Evolutionary conservation across 1,284 basidiomycete species (phyloP).

Genomic region (Ustilago tritici): DNA sequence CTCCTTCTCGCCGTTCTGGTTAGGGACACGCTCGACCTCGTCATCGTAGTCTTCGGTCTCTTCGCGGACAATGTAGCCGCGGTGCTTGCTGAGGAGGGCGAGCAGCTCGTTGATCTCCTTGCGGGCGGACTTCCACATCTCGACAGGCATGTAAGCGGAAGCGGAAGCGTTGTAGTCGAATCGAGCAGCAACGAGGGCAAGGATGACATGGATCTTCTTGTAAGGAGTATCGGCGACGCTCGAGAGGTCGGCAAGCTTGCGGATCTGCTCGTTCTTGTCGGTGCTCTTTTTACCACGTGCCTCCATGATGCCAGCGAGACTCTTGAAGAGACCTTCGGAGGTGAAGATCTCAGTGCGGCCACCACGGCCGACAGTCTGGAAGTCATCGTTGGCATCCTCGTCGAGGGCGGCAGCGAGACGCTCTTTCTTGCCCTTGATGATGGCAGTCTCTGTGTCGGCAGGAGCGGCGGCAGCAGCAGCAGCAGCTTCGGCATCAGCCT

Average conservation of each 20-base stretch:
- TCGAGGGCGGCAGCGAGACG: slow-evolving; percentile 65
- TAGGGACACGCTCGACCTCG: slow-evolving; percentile 83
- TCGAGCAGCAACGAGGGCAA: slow-evolving; percentile 91
- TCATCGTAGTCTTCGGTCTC: slow-evolving; percentile 94
- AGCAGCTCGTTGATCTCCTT: slow-evolving; percentile 89
- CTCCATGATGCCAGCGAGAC: slow-evolving; percentile 89
- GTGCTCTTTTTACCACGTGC: slow-evolving; percentile 97
- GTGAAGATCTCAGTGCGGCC: slow-evolving; percentile 87
- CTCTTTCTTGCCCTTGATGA: slow-evolving; percentile 73
- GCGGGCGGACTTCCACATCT: slow-evolving; percentile 89
- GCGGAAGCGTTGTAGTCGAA: slow-evolving; percentile 96
- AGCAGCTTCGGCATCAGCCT: slow-evolving; percentile 72
- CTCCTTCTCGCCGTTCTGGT: slow-evolving; percentile 70
- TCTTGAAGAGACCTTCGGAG: slow-evolving; percentile 91
- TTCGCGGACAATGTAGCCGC: slow-evolving; percentile 82
- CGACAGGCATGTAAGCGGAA: slow-evolving; percentile 87
- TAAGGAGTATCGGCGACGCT: slow-evolving; percentile 84
- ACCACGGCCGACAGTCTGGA: slow-evolving; percentile 91
- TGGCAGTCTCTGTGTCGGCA: slow-evolving; percentile 71
- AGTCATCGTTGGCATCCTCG: slow-evolving; percentile 77
- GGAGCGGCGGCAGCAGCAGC: slow-evolving; percentile 71
- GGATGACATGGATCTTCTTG: slow-evolving; percentile 91
- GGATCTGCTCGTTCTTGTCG: slow-evolving; percentile 93
- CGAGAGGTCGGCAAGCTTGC: slow-evolving; percentile 87
- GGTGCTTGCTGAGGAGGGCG: slow-evolving; percentile 79